Base-by-base conservation (phyloP, 345 rosid genomes). In the Murraya koenigii region DNA sequence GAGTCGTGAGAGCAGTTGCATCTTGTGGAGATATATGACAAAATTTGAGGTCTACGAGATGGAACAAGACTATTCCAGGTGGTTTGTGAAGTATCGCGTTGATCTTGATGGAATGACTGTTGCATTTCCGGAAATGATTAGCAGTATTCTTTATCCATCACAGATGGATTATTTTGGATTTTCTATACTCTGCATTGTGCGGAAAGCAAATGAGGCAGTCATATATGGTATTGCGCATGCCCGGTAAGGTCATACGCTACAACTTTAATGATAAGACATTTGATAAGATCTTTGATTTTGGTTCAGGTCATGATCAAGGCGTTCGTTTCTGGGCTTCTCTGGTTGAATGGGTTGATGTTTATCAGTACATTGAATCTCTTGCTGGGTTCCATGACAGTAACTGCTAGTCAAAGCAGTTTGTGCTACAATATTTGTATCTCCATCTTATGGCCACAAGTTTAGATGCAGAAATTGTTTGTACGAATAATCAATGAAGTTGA, bases 71-170 rank as follows among this genome's bases (percentile, higher is more conserved):
- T 68, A 74, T 54, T 78, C 76, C 19, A 76, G 67, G 62, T 89
- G 91, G 93, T 77, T 39, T 20, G 3, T 80, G 15, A 88, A 88
- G 84, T 66, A 80, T 54, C 61, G n/a, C 9, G 82, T 86, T 49
- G 83, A 90, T 41, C 75, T 90, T 35, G 71, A 69, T 47, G 75
- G 39, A 33, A 36, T 87, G 35, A 84, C 71, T 55, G 61, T 71
- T 1, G 77, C 72, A 58, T 79, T 80, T 66, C 88, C 89, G 0
- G 88, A 81, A 80, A 88, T 84, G 69, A 64, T 66, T 52, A 66
- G 69, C 32, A 41, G 44, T 32, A 13, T 69, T 2, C 1, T 55
- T 15, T 61, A 58, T 14, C 63, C 68, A 17, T 49, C 61, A 11
- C 44, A 22, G 38, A 15, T 73, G 11, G 14, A 86, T 19, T 44